Percentiles rank a stretch among this genome's conserved stretches.
Conservation (phyloP, 108 stramenopile species). For the Fragilariopsis cylindrus region DNA sequence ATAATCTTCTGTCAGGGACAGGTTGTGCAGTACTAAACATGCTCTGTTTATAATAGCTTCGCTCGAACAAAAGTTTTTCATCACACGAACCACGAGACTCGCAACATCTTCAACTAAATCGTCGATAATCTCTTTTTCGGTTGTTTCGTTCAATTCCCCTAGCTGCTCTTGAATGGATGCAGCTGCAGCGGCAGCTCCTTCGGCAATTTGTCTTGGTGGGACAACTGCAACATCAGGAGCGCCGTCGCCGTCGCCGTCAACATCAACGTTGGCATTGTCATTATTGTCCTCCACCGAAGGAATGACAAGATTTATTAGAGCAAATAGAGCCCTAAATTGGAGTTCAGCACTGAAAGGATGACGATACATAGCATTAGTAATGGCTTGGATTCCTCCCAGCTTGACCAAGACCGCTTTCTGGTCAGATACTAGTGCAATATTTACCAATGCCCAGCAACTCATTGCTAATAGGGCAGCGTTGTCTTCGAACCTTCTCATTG, state of each 20-base stretch:
- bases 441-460: conserved; percentile 94
- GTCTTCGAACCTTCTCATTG: conserved; percentile 75
- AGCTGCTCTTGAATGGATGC: conserved; percentile 8
- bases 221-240: neutral
- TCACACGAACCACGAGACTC: conserved; percentile 77
- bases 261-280: neutral
- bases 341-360: conserved; percentile 87
- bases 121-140: conserved; percentile 65
- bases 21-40: conserved; percentile 91
- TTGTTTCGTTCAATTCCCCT: conserved; percentile 16
- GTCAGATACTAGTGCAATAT: conserved; percentile 83
- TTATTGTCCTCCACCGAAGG: conserved; percentile 14
- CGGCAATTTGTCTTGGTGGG: neutral
- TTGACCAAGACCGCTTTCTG: conserved; percentile 82
- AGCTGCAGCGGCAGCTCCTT: conserved; percentile 7
- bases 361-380: conserved; percentile 79
- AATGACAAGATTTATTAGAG: conserved; percentile 92
- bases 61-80: conserved; percentile 89
- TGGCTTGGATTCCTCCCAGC: conserved; percentile 79
- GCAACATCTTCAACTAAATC: conserved; percentile 67
- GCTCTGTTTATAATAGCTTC: conserved; percentile 90
- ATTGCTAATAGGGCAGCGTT: conserved; percentile 87
- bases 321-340: conserved; percentile 93
- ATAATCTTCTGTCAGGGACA: conserved; percentile 79
- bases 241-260: neutral